These are phyloP conservation scores for Cucurbita moschata DNA, from an alignment of 306 rosid genomes.

Conservation along the genomic window DNA sequence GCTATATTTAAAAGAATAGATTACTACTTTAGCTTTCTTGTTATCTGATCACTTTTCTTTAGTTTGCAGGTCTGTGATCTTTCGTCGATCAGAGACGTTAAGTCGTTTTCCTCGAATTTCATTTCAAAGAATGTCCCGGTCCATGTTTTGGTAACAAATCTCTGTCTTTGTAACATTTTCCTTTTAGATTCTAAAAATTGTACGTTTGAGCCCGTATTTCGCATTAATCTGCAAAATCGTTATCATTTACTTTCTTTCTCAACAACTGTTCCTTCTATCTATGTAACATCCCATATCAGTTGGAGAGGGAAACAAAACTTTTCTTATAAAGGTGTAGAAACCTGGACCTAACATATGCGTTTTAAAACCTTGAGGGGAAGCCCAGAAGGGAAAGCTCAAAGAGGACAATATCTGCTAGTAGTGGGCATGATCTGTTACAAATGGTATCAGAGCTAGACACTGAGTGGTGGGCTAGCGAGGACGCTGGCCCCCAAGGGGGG, in stretches of 20 bases:
- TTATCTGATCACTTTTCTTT: not conserved
- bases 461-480: too few species aligned
- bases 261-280: not conserved
- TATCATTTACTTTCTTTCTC: not conserved
- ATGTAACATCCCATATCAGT: too few species aligned
- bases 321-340: too few species aligned
- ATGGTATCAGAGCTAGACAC: too few species aligned
- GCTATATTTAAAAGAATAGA: not conserved
- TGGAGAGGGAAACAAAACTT: too few species aligned
- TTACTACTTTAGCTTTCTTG: not conserved
- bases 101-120: constrained; percentile 52
- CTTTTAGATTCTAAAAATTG: constrained; percentile 1
- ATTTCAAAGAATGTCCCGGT: constrained; percentile 51
- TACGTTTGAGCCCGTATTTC: not conserved
- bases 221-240: not conserved
- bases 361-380: too few species aligned
- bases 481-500: too few species aligned
- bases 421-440: too few species aligned
- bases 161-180: constrained; percentile 43
- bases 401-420: too few species aligned
- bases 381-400: too few species aligned
- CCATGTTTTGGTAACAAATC: constrained; percentile 55
- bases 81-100: constrained; percentile 59
- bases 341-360: too few species aligned
- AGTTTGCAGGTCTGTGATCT: constrained; percentile 71